A percentile compares a stretch with the other conserved stretches of the same genome.
Evolutionary conservation across 495 filamentous ascomycete species (phyloP).

Genomic region (Schizothecium vesticola): DNA sequence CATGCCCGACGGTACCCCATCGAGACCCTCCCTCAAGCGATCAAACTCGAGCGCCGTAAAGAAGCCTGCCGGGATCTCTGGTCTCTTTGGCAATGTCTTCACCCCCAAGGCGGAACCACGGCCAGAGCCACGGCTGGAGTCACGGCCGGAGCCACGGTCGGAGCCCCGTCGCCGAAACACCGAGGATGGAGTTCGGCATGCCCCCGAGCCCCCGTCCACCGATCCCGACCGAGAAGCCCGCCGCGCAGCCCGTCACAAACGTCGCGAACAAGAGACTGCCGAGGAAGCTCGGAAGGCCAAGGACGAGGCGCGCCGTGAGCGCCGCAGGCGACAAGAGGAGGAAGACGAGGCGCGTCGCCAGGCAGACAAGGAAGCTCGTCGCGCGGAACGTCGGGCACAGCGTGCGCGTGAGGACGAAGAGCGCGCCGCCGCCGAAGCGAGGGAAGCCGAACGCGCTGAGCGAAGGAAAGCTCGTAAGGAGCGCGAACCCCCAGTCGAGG

Average conservation of each 20-base stretch:
- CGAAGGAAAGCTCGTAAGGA: constrained; percentile 39
- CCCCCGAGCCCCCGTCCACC: constrained; percentile 27
- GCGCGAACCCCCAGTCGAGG: constrained; percentile 39
- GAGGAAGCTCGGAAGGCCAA: constrained; percentile 43
- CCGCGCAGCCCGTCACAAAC: constrained; percentile 44
- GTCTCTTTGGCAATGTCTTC: constrained; percentile 40
- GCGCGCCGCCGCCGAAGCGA: constrained; percentile 34
- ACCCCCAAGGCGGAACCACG: constrained; percentile 27
- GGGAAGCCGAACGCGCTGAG: constrained; percentile 41
- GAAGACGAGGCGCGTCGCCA: constrained; percentile 42
- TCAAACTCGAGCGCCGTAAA: constrained; percentile 39
- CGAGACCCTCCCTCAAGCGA: constrained; percentile 34
- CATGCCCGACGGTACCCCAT: constrained; percentile 27
- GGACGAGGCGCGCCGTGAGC: constrained; percentile 42
- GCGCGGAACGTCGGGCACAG: constrained; percentile 45
- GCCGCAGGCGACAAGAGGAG: constrained; percentile 39
- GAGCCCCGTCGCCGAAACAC: constrained; percentile 42
- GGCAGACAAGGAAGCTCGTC: constrained; percentile 48
- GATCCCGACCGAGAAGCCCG: constrained; percentile 51
- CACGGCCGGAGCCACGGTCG: constrained; percentile 23
- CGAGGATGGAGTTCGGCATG: constrained; percentile 30
- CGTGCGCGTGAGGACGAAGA: constrained; percentile 41
- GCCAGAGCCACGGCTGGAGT: constrained; percentile 29
- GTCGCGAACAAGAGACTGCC: constrained; percentile 40
- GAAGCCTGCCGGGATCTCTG: constrained; percentile 28